phyloP scores from a whole-genome alignment of 805 yeast species.

The Saccharomycopsis selenospora region DNA sequence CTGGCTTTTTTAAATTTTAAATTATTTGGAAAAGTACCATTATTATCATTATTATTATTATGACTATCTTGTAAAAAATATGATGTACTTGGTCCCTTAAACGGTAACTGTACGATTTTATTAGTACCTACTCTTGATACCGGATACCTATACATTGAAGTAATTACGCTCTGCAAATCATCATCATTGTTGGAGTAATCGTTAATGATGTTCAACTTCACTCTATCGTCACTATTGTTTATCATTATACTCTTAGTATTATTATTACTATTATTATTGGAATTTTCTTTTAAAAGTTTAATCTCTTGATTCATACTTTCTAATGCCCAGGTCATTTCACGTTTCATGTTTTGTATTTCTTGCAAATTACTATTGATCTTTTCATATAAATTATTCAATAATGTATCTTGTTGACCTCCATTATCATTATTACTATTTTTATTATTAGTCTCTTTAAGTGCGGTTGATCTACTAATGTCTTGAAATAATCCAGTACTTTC shows the following conservation, averaged over 20 bases:
- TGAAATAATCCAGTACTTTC: neutral
- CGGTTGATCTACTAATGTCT: slow-evolving; percentile 1
- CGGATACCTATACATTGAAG: slow-evolving; percentile 13
- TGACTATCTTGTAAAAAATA: neutral
- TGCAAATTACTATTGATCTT: slow-evolving; percentile 3
- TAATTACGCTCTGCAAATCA: slow-evolving; percentile 8
- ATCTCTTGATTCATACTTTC: slow-evolving; percentile 25
- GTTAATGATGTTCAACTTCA: too few relatives aligned
- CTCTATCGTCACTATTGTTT: neutral
- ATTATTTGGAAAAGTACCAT: too few relatives aligned
- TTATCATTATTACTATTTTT: neutral
- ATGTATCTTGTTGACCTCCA: too few relatives aligned
- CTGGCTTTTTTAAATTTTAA: too few relatives aligned
- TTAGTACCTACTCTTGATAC: slow-evolving; percentile 5
- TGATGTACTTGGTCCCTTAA: neutral
- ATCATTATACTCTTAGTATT: too few relatives aligned
- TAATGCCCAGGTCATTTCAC: slow-evolving; percentile 25
- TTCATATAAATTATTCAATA: slow-evolving; percentile 8
- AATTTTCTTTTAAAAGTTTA: slow-evolving; percentile 13
- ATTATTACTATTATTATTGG: neutral
- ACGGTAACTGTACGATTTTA: slow-evolving; percentile 1
- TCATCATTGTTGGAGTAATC: neutral
- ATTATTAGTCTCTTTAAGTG: neutral
- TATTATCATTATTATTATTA: neutral
- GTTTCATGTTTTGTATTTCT: slow-evolving; percentile 21